A percentile compares a stretch with the other conserved stretches of the same genome.
Evolutionary conservation across 345 rosid species (phyloP).

Genomic region (Populus tremula): DNA sequence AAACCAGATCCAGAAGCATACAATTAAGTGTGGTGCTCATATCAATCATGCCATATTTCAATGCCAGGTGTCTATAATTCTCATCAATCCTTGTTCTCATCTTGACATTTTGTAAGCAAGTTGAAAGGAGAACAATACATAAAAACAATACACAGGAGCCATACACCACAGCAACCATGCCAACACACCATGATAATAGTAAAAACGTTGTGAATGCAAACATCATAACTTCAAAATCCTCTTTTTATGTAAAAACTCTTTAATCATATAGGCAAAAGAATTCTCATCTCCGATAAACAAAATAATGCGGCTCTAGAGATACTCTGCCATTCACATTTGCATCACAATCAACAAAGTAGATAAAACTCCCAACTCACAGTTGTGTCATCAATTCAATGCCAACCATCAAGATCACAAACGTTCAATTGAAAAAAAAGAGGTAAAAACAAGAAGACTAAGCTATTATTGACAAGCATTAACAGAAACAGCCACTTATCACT

Average conservation of each 20-base stretch:
- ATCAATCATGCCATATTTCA: background rate
- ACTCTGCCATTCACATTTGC: background rate
- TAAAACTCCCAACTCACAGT: background rate
- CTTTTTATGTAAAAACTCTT: background rate
- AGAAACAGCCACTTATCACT: background rate
- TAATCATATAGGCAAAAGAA: background rate
- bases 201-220: background rate
- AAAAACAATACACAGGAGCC: background rate
- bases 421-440: background rate
- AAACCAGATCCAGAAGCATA: background rate
- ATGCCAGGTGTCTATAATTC: background rate
- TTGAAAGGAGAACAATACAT: background rate
- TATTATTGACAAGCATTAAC: slow-evolving; percentile 1
- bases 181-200: background rate
- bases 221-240: background rate
- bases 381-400: background rate
- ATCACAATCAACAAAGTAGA: background rate
- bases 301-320: background rate
- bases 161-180: background rate
- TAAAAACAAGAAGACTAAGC: background rate
- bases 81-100: background rate
- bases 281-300: background rate
- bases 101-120: background rate
- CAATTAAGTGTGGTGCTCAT: background rate
- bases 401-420: background rate